phyloP scores from a whole-genome alignment of 1,284 basidiomycete species.

The Cutaneotrichosporon mucoides region DNA sequence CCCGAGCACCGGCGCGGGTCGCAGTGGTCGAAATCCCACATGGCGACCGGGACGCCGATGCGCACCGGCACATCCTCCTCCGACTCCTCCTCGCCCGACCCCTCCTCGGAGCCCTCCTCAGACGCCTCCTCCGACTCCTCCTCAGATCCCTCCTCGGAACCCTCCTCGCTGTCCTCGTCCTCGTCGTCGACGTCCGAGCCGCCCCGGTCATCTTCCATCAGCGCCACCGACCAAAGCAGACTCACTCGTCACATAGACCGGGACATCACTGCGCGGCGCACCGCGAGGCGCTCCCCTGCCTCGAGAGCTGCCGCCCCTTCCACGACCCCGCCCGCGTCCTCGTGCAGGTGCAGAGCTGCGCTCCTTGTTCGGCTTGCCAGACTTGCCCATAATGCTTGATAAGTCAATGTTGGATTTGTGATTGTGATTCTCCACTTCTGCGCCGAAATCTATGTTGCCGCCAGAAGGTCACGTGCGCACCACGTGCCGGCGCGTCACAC shows the following conservation, averaged over 20 bases:
- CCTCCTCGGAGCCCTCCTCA: slow-evolving; percentile 8
- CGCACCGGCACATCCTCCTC: slow-evolving; percentile 29
- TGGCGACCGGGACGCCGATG: slow-evolving; percentile 70
- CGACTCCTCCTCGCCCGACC: slow-evolving; percentile 28
- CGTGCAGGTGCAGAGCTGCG: slow-evolving; percentile 1
- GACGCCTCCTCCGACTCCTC: slow-evolving; percentile 29
- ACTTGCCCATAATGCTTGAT: slow-evolving; percentile 15
- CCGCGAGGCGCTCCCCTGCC: background rate
- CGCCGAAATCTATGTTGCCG: no score
- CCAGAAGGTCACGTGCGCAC: background rate
- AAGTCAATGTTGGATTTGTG: no score
- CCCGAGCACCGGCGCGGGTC: slow-evolving; percentile 92
- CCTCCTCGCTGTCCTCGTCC: slow-evolving; percentile 6
- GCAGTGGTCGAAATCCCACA: slow-evolving; percentile 98
- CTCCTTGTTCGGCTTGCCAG: slow-evolving; percentile 20
- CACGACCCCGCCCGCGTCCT: slow-evolving; percentile 8
- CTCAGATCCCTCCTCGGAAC: slow-evolving; percentile 19
- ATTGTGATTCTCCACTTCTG: no score
- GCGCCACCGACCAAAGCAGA: background rate
- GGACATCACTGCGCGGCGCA: slow-evolving; percentile 4
- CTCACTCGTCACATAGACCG: slow-evolving; percentile 10
- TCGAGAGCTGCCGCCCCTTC: slow-evolving; percentile 8
- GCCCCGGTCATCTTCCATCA: no score
- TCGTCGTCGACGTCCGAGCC: no score
- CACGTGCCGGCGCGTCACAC: slow-evolving; percentile 1